Percentiles rank a stretch among this genome's conserved stretches.
Conservation (phyloP, 495 filamentous ascomycete genomes). For the Diplogelasinospora grovesii region DNA sequence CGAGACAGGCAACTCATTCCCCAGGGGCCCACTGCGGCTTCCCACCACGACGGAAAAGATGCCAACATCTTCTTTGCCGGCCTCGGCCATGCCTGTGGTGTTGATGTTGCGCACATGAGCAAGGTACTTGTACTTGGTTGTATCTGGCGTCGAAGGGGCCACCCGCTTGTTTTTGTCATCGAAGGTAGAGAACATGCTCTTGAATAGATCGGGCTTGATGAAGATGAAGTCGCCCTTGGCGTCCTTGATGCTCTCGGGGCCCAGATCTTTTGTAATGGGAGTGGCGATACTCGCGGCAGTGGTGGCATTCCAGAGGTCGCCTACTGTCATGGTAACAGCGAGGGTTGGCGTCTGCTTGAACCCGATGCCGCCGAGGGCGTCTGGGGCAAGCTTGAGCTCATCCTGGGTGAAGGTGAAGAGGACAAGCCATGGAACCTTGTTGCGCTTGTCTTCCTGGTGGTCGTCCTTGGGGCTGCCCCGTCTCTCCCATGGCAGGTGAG, state of each 20-base stretch:
- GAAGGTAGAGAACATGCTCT: not conserved
- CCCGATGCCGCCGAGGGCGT: not conserved
- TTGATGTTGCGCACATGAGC: slow-evolving; percentile 41
- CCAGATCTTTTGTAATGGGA: not conserved
- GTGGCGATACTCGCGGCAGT: not conserved
- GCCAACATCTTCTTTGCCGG: slow-evolving; percentile 22
- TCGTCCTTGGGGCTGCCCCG: not conserved
- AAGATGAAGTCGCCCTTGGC: slow-evolving; percentile 1
- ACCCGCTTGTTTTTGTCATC: not conserved
- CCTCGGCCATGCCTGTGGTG: slow-evolving; percentile 27
- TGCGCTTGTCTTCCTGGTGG: slow-evolving; percentile 13
- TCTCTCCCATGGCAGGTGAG: slow-evolving; percentile 43
- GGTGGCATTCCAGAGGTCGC: not conserved
- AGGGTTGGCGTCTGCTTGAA: not conserved
- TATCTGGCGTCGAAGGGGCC: slow-evolving; percentile 6
- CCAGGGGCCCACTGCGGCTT: slow-evolving; percentile 24
- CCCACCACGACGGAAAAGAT: slow-evolving; percentile 33
- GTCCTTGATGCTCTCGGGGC: not conserved
- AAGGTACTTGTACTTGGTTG: slow-evolving; percentile 21
- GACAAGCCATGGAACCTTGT: slow-evolving; percentile 30
- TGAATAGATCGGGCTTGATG: slow-evolving; percentile 1
- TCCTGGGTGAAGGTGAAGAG: slow-evolving; percentile 30
- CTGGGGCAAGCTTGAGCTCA: slow-evolving; percentile 9
- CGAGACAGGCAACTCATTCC: slow-evolving; percentile 14
- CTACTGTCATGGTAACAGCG: not conserved